Evolutionary conservation across 129 eudicot genomes (phyloP).

Genomic region (Dittrichia graveolens): DNA sequence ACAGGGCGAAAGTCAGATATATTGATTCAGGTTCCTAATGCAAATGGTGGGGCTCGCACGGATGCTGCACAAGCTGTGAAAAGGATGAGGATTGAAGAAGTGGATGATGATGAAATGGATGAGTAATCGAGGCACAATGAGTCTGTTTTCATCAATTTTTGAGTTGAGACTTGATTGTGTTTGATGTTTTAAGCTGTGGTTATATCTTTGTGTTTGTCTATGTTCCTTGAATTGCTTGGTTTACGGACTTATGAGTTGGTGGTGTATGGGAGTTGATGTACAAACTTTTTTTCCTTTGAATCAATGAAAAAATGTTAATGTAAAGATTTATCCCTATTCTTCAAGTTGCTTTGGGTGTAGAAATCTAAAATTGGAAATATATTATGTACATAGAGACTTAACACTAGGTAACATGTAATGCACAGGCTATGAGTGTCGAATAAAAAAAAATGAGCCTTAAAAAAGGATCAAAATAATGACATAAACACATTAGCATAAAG

Average conservation of each 20-base stretch:
- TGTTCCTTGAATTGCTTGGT: too few species aligned
- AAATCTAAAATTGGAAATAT: too few species aligned
- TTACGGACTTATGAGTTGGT: neutral
- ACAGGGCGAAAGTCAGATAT: constrained; percentile 83
- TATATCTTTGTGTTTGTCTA: too few species aligned
- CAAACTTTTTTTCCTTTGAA: too few species aligned
- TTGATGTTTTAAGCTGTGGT: too few species aligned
- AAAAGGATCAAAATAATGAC: too few species aligned
- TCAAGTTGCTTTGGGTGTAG: neutral
- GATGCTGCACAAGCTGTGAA: constrained; percentile 88
- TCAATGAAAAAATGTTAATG: neutral
- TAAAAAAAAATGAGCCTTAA: too few species aligned
- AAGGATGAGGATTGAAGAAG: constrained; percentile 84
- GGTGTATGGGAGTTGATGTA: too few species aligned
- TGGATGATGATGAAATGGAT: constrained; percentile 74
- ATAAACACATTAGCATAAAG: too few species aligned
- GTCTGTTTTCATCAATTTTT: neutral
- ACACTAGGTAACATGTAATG: too few species aligned
- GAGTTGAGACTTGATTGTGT: neutral
- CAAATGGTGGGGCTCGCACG: constrained; percentile 15
- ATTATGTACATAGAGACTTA: too few species aligned
- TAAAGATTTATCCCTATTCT: neutral
- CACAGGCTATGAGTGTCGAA: too few species aligned
- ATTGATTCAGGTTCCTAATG: constrained; percentile 60
- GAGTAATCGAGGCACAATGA: constrained; percentile 23